Conservation (phyloP, 2,329 filamentous ascomycete genomes). For the Ophiognomonia clavigignenti-juglandacearum region DNA sequence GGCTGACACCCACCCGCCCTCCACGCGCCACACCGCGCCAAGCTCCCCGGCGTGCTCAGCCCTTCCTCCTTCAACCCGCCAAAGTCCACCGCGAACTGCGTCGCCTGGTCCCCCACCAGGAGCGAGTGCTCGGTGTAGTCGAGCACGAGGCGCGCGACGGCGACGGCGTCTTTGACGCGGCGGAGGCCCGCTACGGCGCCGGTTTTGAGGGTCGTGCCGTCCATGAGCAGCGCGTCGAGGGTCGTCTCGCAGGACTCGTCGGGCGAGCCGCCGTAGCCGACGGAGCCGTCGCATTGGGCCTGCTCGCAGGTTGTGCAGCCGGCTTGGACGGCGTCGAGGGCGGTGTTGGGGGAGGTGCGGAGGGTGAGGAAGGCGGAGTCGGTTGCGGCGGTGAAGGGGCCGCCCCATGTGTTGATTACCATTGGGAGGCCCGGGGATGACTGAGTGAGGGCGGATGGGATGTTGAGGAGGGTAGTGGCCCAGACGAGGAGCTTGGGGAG, state of each 20-base stretch:
- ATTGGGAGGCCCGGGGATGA: slow-evolving; percentile 39
- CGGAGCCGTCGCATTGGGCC: slow-evolving; percentile 49
- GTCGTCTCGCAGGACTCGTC: slow-evolving; percentile 54
- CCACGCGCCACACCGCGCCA: slow-evolving; percentile 38
- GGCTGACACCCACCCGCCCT: slow-evolving; percentile 37
- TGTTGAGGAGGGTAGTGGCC: not conserved
- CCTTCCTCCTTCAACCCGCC: slow-evolving; percentile 45
- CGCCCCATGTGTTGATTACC: slow-evolving; percentile 52
- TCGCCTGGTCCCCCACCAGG: slow-evolving; percentile 48
- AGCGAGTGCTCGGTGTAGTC: slow-evolving; percentile 45
- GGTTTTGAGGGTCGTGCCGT: slow-evolving; percentile 47
- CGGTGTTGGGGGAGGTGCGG: slow-evolving; percentile 19
- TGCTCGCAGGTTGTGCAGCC: slow-evolving; percentile 48
- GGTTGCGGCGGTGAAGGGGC: slow-evolving; percentile 46
- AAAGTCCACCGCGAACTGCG: slow-evolving; percentile 41
- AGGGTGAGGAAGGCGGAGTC: slow-evolving; percentile 43
- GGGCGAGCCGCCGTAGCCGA: slow-evolving; percentile 50
- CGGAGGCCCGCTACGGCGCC: slow-evolving; percentile 49
- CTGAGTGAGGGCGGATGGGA: not conserved
- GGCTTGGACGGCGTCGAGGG: slow-evolving; percentile 47
- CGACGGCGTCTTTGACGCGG: slow-evolving; percentile 42
- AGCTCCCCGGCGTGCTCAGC: slow-evolving; percentile 37
- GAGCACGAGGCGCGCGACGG: slow-evolving; percentile 45
- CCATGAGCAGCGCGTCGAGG: slow-evolving; percentile 56
- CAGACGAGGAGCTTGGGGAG: too few relatives aligned